Conservation (phyloP, 1,284 basidiomycete species). For the Naganishia albida region DNA sequence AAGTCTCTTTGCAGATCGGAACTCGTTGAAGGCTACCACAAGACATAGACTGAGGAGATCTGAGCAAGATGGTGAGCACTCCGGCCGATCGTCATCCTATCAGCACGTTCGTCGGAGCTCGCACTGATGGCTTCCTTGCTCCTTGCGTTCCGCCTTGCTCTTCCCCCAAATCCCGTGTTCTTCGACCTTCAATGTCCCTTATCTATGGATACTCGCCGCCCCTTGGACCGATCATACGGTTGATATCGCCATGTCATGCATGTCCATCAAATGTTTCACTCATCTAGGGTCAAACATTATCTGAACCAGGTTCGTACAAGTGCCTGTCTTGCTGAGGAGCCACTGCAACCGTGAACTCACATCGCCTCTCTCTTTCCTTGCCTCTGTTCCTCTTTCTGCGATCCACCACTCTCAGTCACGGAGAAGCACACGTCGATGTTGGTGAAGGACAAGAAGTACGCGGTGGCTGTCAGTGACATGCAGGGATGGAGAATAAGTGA, state of each 20-base stretch:
- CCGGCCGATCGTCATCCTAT: too few species aligned
- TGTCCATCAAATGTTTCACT: neutral
- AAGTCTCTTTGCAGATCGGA: neutral
- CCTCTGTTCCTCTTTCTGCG: slow-evolving; percentile 21
- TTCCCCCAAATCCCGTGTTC: neutral
- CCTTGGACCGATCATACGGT: neutral
- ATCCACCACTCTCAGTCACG: slow-evolving; percentile 55
- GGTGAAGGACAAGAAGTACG: slow-evolving; percentile 69
- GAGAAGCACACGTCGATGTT: slow-evolving; percentile 81
- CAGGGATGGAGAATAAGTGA: slow-evolving; percentile 98
- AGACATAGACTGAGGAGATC: slow-evolving; percentile 3
- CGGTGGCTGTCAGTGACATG: slow-evolving; percentile 91
- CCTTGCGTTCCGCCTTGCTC: neutral
- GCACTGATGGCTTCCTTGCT: neutral
- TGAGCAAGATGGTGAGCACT: neutral
- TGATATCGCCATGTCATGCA: neutral
- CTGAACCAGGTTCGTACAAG: slow-evolving; percentile 50
- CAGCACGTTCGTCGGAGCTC: neutral
- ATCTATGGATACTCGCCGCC: neutral
- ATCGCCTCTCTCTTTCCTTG: slow-evolving; percentile 17
- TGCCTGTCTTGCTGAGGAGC: neutral
- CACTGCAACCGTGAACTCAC: neutral
- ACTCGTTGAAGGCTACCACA: neutral
- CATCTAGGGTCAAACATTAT: slow-evolving; percentile 54
- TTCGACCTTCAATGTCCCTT: too few species aligned